Conservation (phyloP, 1,284 basidiomycete species). For the Sporisorium sorghi region DNA sequence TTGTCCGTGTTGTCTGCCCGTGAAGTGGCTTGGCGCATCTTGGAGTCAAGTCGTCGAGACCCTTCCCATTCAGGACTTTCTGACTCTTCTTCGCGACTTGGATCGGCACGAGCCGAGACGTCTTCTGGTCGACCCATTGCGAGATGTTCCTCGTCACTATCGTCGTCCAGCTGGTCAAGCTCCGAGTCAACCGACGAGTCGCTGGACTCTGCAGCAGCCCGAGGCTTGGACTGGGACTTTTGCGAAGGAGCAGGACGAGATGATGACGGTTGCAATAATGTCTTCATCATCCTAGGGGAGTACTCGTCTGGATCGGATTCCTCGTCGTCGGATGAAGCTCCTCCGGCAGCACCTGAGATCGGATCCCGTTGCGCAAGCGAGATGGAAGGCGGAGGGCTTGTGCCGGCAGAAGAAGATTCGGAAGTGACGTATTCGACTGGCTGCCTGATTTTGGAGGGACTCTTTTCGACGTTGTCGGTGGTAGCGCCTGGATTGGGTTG, state of each 20-base stretch:
- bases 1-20: background rate
- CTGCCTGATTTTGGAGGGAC: slow-evolving; percentile 19
- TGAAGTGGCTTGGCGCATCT: slow-evolving; percentile 3
- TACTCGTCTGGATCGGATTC: slow-evolving; percentile 41
- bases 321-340: slow-evolving; percentile 21
- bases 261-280: slow-evolving; percentile 3
- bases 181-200: slow-evolving; percentile 19
- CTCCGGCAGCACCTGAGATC: background rate
- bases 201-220: slow-evolving; percentile 5
- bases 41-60: slow-evolving; percentile 11
- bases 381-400: slow-evolving; percentile 2
- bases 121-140: background rate
- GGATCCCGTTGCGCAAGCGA: background rate
- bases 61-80: slow-evolving; percentile 39
- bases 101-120: background rate
- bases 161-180: slow-evolving; percentile 20
- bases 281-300: slow-evolving; percentile 11
- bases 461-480: slow-evolving; percentile 20
- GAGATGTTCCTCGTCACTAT: slow-evolving; percentile 11
- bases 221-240: slow-evolving; percentile 1
- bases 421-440: slow-evolving; percentile 10
- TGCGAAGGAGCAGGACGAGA: slow-evolving; percentile 7
- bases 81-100: background rate
- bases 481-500: slow-evolving; percentile 24
- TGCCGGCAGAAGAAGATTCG: background rate